Evolutionary conservation across 169 alveolate species (phyloP).

Genomic region (Plasmodium blacklocki): DNA sequence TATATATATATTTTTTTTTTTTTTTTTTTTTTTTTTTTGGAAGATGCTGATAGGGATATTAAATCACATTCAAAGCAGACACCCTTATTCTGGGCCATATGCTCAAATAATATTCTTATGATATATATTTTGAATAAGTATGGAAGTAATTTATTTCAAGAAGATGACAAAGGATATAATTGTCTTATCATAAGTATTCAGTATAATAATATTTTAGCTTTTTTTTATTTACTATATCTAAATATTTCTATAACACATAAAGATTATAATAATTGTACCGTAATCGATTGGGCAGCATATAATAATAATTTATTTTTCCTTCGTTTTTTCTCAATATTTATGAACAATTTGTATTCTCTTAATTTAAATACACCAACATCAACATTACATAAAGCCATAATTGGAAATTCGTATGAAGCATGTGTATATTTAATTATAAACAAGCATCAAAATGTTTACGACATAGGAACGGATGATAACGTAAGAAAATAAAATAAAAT

Average conservation of each 20-base stretch:
- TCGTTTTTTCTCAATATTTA: conserved; percentile 45
- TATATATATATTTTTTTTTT: neutral
- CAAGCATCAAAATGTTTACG: conserved; percentile 30
- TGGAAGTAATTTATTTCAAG: conserved; percentile 36
- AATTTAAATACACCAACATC: conserved; percentile 29
- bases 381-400: conserved; percentile 41
- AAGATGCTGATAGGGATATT: conserved; percentile 45
- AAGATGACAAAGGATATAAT: conserved; percentile 58
- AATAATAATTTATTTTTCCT: conserved; percentile 61
- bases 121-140: conserved; percentile 41
- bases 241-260: conserved; percentile 24
- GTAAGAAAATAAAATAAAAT: conserved; percentile 10
- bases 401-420: conserved; percentile 73
- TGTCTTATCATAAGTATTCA: conserved; percentile 63
- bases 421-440: conserved; percentile 29
- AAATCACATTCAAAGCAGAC: conserved; percentile 35
- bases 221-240: conserved; percentile 51
- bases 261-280: conserved; percentile 40
- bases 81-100: conserved; percentile 72
- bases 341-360: conserved; percentile 16
- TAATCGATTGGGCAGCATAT: conserved; percentile 63
- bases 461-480: conserved; percentile 43
- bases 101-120: conserved; percentile 49
- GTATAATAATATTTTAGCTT: conserved; percentile 22
- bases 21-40: neutral